phyloP scores from a whole-genome alignment of 148 eudicot species.

The Nyssa sinensis region DNA sequence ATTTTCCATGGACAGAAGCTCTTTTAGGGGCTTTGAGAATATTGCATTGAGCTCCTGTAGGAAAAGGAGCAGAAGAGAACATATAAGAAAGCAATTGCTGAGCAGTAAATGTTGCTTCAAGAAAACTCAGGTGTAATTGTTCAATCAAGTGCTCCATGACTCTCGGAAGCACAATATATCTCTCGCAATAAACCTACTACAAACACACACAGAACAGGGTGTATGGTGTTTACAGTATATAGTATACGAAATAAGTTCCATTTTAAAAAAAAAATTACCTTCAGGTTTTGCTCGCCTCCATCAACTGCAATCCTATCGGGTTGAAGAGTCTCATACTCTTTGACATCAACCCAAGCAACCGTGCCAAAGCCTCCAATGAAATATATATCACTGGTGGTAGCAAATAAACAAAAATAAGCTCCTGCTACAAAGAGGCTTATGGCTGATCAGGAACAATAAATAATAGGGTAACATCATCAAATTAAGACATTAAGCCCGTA shows the following conservation, averaged over 20 bases:
- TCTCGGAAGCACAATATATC: not conserved
- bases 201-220: too few species aligned
- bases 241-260: too few species aligned
- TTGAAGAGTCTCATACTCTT: slow-evolving; percentile 71
- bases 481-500: too few species aligned
- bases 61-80: not conserved
- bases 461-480: too few species aligned
- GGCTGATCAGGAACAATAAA: too few species aligned
- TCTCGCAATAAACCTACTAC: not conserved
- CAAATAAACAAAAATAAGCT: slow-evolving; percentile 8
- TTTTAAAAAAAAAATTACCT: too few species aligned
- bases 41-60: slow-evolving; percentile 82
- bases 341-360: slow-evolving; percentile 97
- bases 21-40: slow-evolving; percentile 89
- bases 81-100: not conserved
- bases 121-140: not conserved
- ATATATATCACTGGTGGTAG: slow-evolving; percentile 77
- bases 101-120: not conserved
- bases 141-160: not conserved
- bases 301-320: slow-evolving; percentile 94
- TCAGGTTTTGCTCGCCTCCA: slow-evolving; percentile 92
- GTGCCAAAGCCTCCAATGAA: slow-evolving; percentile 99
- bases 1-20: slow-evolving; percentile 63
- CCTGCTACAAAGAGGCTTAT: not conserved
- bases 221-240: too few species aligned